These are phyloP conservation scores for Karstenula rhodostoma DNA, from an alignment of 2,329 filamentous ascomycete genomes.

Conservation along the genomic window DNA sequence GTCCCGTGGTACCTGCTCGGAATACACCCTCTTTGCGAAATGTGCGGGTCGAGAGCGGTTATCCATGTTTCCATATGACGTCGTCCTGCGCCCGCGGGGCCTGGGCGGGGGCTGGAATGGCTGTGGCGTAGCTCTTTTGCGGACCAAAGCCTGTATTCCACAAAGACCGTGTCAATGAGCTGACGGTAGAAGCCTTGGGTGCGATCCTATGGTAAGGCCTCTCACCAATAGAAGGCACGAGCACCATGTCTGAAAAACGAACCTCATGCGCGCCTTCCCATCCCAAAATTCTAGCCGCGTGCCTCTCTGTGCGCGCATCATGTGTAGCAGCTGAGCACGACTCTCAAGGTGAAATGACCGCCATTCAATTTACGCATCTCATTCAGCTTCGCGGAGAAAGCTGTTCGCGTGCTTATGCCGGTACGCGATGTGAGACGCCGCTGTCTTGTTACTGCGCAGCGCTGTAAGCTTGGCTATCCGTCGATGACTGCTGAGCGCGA, in stretches of 20 bases:
- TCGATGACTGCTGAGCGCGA: too few species aligned
- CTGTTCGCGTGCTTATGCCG: too few species aligned
- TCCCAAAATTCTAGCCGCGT: neutral
- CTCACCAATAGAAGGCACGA: neutral
- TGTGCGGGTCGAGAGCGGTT: neutral
- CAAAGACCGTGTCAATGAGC: neutral
- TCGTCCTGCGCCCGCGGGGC: neutral
- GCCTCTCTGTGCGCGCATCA: neutral
- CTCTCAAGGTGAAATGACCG: too few species aligned
- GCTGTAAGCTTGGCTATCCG: too few species aligned
- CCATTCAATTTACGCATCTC: too few species aligned
- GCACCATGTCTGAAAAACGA: neutral
- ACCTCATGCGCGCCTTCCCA: neutral
- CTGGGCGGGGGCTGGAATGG: slow-evolving; percentile 2
- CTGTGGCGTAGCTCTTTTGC: neutral
- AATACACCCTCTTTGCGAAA: neutral
- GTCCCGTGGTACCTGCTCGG: slow-evolving; percentile 8
- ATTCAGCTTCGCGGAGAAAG: too few species aligned
- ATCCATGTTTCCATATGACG: slow-evolving; percentile 2
- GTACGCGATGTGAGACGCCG: too few species aligned
- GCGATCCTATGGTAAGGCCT: neutral
- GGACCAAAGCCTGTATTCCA: neutral
- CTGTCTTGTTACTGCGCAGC: too few species aligned
- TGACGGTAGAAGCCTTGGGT: too few species aligned
- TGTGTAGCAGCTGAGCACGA: neutral